Evolutionary conservation across 495 filamentous ascomycete species (phyloP).

Genomic region (Aspergillus olivimuriae): DNA sequence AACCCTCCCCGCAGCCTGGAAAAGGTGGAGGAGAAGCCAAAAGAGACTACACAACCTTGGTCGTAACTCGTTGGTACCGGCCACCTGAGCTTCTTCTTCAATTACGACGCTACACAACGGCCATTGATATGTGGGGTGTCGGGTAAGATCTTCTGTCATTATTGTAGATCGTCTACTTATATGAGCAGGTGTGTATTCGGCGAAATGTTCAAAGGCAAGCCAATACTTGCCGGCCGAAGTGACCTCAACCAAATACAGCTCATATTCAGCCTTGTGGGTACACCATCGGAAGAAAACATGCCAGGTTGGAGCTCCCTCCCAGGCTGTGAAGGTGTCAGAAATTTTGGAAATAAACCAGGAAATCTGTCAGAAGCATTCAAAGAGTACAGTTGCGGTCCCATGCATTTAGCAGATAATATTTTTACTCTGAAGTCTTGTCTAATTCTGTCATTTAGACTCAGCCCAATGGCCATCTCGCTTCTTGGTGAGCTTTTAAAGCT

Average conservation of each 20-base stretch:
- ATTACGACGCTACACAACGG: conserved; percentile 82
- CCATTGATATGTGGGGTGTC: conserved; percentile 97
- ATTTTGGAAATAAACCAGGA: conserved; percentile 55
- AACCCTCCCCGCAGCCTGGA: conserved; percentile 69
- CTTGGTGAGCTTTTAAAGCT: conserved; percentile 78
- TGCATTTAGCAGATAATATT: too few species aligned
- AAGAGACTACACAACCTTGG: conserved; percentile 87
- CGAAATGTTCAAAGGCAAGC: conserved; percentile 94
- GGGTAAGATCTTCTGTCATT: conserved; percentile 51
- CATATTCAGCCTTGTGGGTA: conserved; percentile 90
- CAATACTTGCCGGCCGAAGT: conserved; percentile 83
- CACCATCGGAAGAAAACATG: conserved; percentile 88
- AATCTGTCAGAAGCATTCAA: conserved; percentile 67
- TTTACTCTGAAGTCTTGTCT: too few species aligned
- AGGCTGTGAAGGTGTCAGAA: conserved; percentile 68
- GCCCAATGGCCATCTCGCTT: conserved; percentile 64
- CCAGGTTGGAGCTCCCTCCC: conserved; percentile 80
- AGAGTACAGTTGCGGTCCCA: conserved; percentile 38
- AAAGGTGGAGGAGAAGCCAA: conserved; percentile 77
- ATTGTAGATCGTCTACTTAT: conserved; percentile 10
- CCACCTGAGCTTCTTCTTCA: conserved; percentile 89
- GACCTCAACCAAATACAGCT: conserved; percentile 84
- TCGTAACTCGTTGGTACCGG: conserved; percentile 96
- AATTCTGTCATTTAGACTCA: conserved; percentile 28
- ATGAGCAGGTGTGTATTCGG: conserved; percentile 80